Evolutionary conservation across 2,329 filamentous ascomycete species (phyloP).

Genomic region (Sarocladium kiliense): DNA sequence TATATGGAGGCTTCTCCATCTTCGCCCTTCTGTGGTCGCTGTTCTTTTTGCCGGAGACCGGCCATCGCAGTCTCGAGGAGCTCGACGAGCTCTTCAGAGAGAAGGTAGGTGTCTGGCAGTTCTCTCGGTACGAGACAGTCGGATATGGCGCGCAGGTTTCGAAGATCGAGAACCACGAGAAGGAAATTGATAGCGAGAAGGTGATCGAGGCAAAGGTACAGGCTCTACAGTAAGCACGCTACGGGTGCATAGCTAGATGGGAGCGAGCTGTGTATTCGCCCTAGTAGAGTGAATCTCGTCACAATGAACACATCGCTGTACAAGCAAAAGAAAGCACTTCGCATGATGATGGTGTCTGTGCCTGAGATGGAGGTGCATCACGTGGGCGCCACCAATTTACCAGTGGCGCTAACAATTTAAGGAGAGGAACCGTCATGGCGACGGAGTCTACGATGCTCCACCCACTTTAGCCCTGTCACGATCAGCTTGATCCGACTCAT

Average conservation of each 20-base stretch:
- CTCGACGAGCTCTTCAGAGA: slow-evolving; percentile 19
- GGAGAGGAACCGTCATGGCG: not conserved
- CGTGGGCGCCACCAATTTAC: not conserved
- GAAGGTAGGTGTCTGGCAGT: slow-evolving; percentile 6
- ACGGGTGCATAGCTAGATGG: too few relatives aligned
- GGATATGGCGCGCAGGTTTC: not conserved
- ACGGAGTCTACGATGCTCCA: not conserved
- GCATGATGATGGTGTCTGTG: not conserved
- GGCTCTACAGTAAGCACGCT: not conserved
- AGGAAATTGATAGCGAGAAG: not conserved
- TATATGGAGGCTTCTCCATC: slow-evolving; percentile 17
- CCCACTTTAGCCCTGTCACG: too few relatives aligned
- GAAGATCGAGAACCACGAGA: not conserved
- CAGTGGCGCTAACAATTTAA: not conserved
- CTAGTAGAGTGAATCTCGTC: too few relatives aligned
- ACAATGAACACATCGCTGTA: too few relatives aligned
- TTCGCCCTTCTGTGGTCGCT: slow-evolving; percentile 14
- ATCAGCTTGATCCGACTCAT: too few relatives aligned
- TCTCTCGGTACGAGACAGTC: not conserved
- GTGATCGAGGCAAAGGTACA: not conserved
- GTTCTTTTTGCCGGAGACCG: slow-evolving; percentile 17
- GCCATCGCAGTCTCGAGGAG: slow-evolving; percentile 17
- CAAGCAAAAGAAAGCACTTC: too few relatives aligned
- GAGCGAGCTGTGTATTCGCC: too few relatives aligned
- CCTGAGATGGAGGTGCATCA: not conserved